Conservation (phyloP, 352 stramenopile genomes). For the Globisporangium cystogenes region DNA sequence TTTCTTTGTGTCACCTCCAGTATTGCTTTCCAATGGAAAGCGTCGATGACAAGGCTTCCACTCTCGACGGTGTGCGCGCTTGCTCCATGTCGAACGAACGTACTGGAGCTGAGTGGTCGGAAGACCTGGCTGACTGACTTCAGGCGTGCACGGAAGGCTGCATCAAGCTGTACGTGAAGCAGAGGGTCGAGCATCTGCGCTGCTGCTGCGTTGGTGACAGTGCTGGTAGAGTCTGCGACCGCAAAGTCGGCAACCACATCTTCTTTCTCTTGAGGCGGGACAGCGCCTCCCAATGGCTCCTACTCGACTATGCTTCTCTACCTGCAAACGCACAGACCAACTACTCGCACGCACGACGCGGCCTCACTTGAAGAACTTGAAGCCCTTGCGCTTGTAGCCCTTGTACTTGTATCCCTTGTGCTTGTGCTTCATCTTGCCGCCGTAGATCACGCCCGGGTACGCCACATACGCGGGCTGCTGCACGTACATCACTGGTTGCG, state of each 20-base stretch:
- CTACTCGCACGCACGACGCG: background rate
- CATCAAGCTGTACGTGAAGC: slow-evolving; percentile 37
- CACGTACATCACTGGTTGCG: slow-evolving; percentile 7
- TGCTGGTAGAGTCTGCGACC: slow-evolving; percentile 3
- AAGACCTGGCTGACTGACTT: slow-evolving; percentile 61
- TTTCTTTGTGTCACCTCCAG: too few species aligned
- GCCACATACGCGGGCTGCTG: slow-evolving; percentile 52
- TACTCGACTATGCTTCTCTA: too few species aligned
- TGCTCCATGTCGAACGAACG: too few species aligned
- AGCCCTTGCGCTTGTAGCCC: slow-evolving; percentile 45
- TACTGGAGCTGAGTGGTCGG: slow-evolving; percentile 45
- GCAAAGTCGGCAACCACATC: too few species aligned
- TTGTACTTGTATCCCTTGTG: slow-evolving; percentile 52
- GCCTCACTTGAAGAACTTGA: slow-evolving; percentile 55
- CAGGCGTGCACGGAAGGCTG: slow-evolving; percentile 33
- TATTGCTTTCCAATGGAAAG: too few species aligned
- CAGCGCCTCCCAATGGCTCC: too few species aligned
- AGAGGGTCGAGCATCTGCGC: slow-evolving; percentile 35
- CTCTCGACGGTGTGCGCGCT: too few species aligned
- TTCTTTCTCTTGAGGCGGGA: too few species aligned
- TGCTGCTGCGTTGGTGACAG: background rate
- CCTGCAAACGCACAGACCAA: too few species aligned
- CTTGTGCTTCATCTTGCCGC: slow-evolving; percentile 44
- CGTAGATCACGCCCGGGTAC: slow-evolving; percentile 57
- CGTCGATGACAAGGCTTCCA: too few species aligned